Percentiles rank a stretch among this genome's conserved stretches.
These are phyloP conservation scores for Chara braunii DNA, from an alignment of 139 green algal species.

Conservation along the genomic window DNA sequence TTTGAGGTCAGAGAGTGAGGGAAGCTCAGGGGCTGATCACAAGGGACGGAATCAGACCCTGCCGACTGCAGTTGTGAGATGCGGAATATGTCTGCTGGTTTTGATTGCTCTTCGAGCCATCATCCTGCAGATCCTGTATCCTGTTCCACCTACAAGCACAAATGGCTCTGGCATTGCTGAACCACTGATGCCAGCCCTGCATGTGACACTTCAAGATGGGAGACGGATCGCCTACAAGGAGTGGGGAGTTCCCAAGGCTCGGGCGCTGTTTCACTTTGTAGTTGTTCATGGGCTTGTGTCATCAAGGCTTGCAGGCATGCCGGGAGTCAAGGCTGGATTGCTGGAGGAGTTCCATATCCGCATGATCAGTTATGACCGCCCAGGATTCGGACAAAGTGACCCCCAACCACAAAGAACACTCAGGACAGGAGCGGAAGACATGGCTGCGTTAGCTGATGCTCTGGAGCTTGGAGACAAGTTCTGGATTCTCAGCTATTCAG, in stretches of 20 bases:
- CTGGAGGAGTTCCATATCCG: neutral
- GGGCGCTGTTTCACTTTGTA: neutral
- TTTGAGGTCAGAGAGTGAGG: no score
- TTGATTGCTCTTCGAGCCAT: no score
- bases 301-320: constrained; percentile 4
- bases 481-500: constrained; percentile 19
- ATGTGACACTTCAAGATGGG: constrained; percentile 18
- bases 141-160: no score
- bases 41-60: no score
- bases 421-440: neutral
- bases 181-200: no score
- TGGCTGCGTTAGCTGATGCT: neutral
- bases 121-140: no score
- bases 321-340: constrained; percentile 5
- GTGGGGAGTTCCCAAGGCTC: neutral
- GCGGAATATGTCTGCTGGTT: no score
- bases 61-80: no score
- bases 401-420: neutral
- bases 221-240: constrained; percentile 12
- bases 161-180: no score
- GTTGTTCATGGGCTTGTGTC: constrained; percentile 4
- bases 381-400: constrained; percentile 13
- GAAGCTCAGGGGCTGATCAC: no score
- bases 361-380: neutral
- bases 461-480: constrained; percentile 16